phyloP scores from a whole-genome alignment of 2,329 filamentous ascomycete genomes.

The Fusarium anguioides region DNA sequence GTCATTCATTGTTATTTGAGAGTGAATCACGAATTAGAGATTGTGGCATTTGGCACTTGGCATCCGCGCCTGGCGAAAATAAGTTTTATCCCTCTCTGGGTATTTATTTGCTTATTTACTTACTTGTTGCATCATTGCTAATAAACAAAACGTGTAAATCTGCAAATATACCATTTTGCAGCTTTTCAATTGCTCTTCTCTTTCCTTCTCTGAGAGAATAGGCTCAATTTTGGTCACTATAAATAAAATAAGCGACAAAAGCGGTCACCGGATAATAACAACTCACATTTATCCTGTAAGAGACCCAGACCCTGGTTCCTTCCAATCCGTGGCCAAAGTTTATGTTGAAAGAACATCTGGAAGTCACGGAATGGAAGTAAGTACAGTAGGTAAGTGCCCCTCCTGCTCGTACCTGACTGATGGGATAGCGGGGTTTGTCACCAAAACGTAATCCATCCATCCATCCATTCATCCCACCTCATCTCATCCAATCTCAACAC shows the following conservation, averaged over 20 bases:
- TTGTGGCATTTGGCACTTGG: not conserved
- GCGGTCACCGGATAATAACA: not conserved
- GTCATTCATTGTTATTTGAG: not conserved
- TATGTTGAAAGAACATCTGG: constrained; percentile 4
- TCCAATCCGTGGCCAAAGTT: not conserved
- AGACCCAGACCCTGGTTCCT: not conserved
- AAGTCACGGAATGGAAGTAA: not conserved
- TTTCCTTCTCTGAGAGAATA: not conserved
- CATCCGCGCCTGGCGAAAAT: not conserved
- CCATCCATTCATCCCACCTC: too few relatives aligned
- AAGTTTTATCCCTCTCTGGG: not conserved
- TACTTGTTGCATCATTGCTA: not conserved
- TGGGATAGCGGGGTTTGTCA: constrained; percentile 31
- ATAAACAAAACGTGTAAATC: not conserved
- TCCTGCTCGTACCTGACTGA: constrained; percentile 14
- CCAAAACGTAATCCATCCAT: constrained; percentile 30
- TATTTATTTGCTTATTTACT: not conserved
- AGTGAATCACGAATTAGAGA: not conserved
- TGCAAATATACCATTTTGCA: not conserved
- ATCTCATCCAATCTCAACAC: constrained; percentile 36
- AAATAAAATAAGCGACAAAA: not conserved
- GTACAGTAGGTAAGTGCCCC: too few relatives aligned
- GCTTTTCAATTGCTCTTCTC: not conserved
- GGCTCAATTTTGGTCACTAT: not conserved
- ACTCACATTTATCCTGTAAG: not conserved